Evolutionary conservation across 352 stramenopile genomes (phyloP).

Genomic region (Globisporangium cylindrosporum): DNA sequence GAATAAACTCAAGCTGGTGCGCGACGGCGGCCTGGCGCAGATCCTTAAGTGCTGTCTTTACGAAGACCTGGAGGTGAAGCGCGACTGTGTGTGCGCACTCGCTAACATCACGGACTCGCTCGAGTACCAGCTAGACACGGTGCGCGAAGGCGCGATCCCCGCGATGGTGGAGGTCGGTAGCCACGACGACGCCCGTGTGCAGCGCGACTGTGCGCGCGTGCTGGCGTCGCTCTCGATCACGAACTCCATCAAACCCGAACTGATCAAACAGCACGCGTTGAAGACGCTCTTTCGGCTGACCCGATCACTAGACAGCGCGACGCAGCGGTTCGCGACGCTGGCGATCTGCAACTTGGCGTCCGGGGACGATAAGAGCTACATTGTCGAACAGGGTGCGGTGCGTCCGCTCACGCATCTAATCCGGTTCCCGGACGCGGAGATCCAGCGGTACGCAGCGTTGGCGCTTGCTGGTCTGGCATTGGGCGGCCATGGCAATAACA

Average conservation of each 20-base stretch:
- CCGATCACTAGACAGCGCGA: constrained; percentile 90
- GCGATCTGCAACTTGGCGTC: constrained; percentile 92
- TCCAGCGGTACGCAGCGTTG: constrained; percentile 93
- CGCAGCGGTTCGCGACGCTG: constrained; percentile 93
- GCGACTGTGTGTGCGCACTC: constrained; percentile 93
- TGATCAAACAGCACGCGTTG: constrained; percentile 81
- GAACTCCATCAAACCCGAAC: constrained; percentile 75
- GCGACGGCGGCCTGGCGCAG: constrained; percentile 85
- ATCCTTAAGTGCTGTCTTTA: constrained; percentile 91
- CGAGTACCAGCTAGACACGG: constrained; percentile 88
- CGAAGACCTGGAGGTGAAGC: constrained; percentile 89
- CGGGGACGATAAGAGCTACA: constrained; percentile 80
- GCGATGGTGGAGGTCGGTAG: constrained; percentile 69
- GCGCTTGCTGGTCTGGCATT: constrained; percentile 91
- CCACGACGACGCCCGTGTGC: constrained; percentile 88
- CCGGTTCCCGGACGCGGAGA: constrained; percentile 94
- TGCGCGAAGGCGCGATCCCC: constrained; percentile 83
- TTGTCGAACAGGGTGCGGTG: constrained; percentile 91
- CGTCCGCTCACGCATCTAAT: constrained; percentile 93
- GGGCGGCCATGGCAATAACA: constrained; percentile 91
- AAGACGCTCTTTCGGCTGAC: constrained; percentile 92
- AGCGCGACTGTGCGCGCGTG: constrained; percentile 90
- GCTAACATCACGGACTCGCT: constrained; percentile 91
- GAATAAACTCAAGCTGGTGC: constrained; percentile 94
- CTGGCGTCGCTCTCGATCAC: constrained; percentile 91